Base-by-base conservation (phyloP, 441 rosid genomes). In the Biscutella laevigata region DNA sequence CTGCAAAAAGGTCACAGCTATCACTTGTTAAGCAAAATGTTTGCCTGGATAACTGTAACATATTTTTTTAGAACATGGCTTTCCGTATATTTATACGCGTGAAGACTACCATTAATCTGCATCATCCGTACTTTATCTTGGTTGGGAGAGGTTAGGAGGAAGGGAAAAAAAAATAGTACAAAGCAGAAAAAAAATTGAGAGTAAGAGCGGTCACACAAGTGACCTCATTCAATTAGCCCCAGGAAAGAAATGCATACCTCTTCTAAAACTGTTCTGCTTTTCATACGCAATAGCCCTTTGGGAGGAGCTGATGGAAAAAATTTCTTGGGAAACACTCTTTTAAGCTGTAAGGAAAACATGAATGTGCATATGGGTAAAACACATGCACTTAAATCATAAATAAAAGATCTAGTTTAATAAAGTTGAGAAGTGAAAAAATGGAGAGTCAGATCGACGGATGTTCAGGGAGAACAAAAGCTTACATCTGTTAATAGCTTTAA, bases 291-390 rank as follows among this genome's bases (percentile, higher is more conserved):
- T 37, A 94, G 53, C 63, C 88, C 96, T 80, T 83, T 94, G 30
- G 96, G 92, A 0, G 97, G 99, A 68, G 94, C 77, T 19, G 85
- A 82, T 34, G 97, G 97, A 48, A 89, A 68, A 63, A 13, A 70
- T 69, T 89, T 94, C 70, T 60, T 76, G 14, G 94, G 91, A 75
- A 77, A 86, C 27, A 76, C 68, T 68, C 65, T 82, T 66, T 80
- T 84, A 57, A 94, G 94, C 99, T 94, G 77, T 21, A 70, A 67
- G 42, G 59, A 42, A 53, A 61, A 42, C 35, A 46, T 24, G 57
- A 33, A 50, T 33, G 45, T 39, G 4, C 49, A 48, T 15, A 55
- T 9, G 41, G 6, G 26, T 41, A 11, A 56, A 53, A 14, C 21
- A 26, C 53, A 28, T 39, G 13, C 34, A 42, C 20, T 56, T 25